Conservation (phyloP, 2,329 filamentous ascomycete genomes). For the Aspergillus caelatus region DNA sequence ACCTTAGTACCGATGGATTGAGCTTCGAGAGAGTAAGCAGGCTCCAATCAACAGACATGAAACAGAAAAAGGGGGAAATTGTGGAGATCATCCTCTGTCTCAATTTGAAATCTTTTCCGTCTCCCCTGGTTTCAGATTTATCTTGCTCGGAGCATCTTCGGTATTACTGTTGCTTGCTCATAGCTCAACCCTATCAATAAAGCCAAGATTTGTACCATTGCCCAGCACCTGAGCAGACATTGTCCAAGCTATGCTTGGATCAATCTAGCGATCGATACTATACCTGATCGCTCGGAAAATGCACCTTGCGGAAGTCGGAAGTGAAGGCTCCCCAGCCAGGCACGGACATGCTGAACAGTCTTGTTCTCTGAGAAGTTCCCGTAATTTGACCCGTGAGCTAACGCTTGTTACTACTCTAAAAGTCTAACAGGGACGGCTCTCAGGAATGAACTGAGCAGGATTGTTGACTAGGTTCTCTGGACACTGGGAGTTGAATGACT, state of each 20-base stretch:
- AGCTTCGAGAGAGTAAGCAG: not conserved
- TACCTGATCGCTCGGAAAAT: not conserved
- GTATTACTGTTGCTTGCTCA: not conserved
- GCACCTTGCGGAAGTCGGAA: not conserved
- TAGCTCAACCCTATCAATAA: not conserved
- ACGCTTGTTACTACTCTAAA: not conserved
- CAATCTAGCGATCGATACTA: not conserved
- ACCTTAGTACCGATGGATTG: not conserved
- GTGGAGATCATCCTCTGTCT: not conserved
- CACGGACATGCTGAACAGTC: not conserved
- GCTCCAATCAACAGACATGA: not conserved
- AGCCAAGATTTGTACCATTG: too few species aligned
- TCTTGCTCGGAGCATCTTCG: not conserved
- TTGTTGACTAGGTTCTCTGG: too few species aligned
- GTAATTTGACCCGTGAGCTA: not conserved
- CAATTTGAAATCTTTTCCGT: not conserved
- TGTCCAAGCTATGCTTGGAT: not conserved
- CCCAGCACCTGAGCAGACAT: too few species aligned
- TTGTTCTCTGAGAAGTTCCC: not conserved
- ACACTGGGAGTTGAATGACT: too few species aligned
- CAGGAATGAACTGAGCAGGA: too few species aligned
- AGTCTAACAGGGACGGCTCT: too few species aligned
- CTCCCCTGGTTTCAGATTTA: not conserved
- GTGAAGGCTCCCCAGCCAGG: not conserved
- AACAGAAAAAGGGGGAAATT: not conserved